A percentile compares a stretch with the other conserved stretches of the same genome.
Evolutionary conservation across 1,284 basidiomycete genomes (phyloP).

Genomic region (Trametes versicolor): DNA sequence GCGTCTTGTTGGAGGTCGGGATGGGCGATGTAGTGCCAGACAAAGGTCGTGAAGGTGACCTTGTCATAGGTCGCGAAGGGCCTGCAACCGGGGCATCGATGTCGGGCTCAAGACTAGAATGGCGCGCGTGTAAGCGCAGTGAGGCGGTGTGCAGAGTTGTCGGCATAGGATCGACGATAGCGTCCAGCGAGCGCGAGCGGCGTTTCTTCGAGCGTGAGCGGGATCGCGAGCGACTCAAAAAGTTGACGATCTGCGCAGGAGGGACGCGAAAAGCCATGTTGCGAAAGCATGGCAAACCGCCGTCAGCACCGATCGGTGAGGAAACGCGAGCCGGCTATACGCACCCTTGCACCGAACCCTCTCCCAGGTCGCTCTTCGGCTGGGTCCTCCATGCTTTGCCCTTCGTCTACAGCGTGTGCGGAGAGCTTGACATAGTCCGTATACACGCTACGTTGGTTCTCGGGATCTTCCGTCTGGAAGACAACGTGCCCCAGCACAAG

Average conservation of each 20-base stretch:
- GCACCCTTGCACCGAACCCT: conserved; percentile 42
- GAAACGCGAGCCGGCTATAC: conserved; percentile 20
- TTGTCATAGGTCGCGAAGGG: conserved; percentile 56
- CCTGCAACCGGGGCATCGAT: conserved; percentile 37
- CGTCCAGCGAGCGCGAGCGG: conserved; percentile 46
- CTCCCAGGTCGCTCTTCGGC: conserved; percentile 41
- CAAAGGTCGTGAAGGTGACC: conserved; percentile 67
- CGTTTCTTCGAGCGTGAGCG: conserved; percentile 46
- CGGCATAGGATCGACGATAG: conserved; percentile 37
- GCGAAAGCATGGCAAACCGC: conserved; percentile 26
- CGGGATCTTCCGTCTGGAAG: conserved; percentile 35
- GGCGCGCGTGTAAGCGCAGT: conserved; percentile 38
- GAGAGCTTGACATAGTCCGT: conserved; percentile 35
- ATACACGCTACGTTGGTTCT: conserved; percentile 33
- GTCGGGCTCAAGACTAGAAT: conserved; percentile 40
- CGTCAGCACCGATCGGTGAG: conserved; percentile 24
- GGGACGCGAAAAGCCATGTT: conserved; percentile 31
- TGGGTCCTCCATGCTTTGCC: conserved; percentile 37
- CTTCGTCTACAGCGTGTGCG: conserved; percentile 36
- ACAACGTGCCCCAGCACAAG: conserved; percentile 28
- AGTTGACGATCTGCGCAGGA: conserved; percentile 45
- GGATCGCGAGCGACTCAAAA: conserved; percentile 47
- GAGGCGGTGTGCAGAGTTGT: conserved; percentile 36
- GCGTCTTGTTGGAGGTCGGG: conserved; percentile 63
- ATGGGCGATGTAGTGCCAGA: conserved; percentile 71